Base-by-base conservation (phyloP, 23 red algal species). In the Agarophyton chilense region DNA sequence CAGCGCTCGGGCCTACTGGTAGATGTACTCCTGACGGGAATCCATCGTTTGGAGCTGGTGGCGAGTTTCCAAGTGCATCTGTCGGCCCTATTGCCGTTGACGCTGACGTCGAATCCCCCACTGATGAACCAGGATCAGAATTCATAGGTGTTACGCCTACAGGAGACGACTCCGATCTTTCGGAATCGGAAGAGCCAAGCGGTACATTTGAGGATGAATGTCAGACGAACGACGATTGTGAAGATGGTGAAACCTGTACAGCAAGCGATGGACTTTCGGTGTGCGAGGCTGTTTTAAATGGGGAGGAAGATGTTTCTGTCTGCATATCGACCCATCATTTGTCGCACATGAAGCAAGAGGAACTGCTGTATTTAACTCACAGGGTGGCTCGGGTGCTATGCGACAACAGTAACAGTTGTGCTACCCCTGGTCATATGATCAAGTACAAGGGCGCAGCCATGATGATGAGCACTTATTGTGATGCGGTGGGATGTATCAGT, bases 401-500 rank as follows among this genome's bases (percentile, higher is more conserved):
- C 44, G 82, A 87, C 62, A 9, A 31, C 6, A 40, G 52, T 12
- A 41, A 44, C 13, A 87, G 64, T 22, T 87, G 82, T 87, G 82
- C 82, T 18, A 87, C 82, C 1, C 62, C 62, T 52, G 82, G 82
- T 42, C 82, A 87, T 63, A 87, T 87, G 29, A 43, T 87, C 28
- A 55, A 46, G n/a, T 73, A 56, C 64, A 51, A 73, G 25, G 14
- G 49, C 18, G 39, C 9, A 32, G n/a, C 82, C 8, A 87, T 87
- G 82, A 87, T 75, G 63, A 87, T 87, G 82, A 57, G 82, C 26
- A 73, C 61, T 25, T 87, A 87, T 57, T 87, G 82, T 47, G 64
- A 53, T 1, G 14, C 5, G 82, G 82, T 87, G 12, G 65, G 35
- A 34, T 87, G 82, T 34, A 61, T 17, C 10, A 35, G 22, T 18